Base-by-base conservation (phyloP, 2,329 filamentous ascomycete genomes). In the Endoconidiophora laricicola region DNA sequence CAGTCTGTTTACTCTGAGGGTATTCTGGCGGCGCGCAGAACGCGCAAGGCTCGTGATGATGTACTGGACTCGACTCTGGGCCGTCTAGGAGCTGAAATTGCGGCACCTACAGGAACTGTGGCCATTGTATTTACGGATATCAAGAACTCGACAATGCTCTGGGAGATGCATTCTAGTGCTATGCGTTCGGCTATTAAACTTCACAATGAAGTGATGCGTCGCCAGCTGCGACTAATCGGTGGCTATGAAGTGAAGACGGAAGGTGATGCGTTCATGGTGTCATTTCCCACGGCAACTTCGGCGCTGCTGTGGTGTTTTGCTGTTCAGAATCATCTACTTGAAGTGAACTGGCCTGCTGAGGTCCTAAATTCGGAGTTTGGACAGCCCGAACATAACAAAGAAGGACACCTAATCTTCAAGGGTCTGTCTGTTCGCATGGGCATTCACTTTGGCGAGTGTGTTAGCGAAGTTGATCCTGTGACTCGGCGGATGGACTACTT, bases 401-500 rank as follows among this genome's bases (percentile, higher is more conserved):
- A 95, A 56, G 83, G 84, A 54, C 86, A 83, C 54, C 66, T 93
- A 56, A 94, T 98, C 56, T 96, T 95, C 71, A 84, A 85, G 55
- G 91, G 91, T 54, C 68, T 98, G 48, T 95, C 88, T 9, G 91
- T 98, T 40, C 79, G 91, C 53, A 98, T 98, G 91, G 91, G 91
- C 58, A 86, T 94, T 54, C 91, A 98, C 63, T 98, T 83, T 76
- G 91, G 91, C 56, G 80, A 84, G 53, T 91, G 90, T 4, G 87
- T 98, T 58, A 94, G 87, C 61, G 91, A 98, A 64, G 83, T 83
- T 45, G 91, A 98, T 64, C 91, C 91, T 0, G 88, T 98, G 46
- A 98, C 91, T 1, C 83, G 88, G 52, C 86, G 91, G 55, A 98
- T 98, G 91, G 91, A 98, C 60, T 98, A 98, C 67, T 98, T 96